A percentile compares a stretch with the other conserved stretches of the same genome.
phyloP scores from a whole-genome alignment of 371 early-diverging fungal species.

The Quaeritorhiza haematococci region DNA sequence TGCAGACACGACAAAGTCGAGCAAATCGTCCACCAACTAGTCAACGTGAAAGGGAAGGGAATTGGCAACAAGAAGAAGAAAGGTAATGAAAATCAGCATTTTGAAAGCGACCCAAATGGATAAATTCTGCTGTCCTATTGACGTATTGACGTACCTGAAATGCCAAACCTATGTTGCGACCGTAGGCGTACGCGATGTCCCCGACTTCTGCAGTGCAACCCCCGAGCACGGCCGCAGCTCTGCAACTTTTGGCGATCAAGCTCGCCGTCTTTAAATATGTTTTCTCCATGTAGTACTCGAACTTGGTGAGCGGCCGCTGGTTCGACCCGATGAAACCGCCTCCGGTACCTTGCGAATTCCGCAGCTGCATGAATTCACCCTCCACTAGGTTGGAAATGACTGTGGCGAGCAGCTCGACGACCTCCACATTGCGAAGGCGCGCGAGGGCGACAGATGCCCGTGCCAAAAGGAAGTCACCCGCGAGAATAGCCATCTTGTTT shows the following conservation, averaged over 20 bases:
- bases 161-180: conserved; percentile 84
- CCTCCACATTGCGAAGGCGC: conserved; percentile 76
- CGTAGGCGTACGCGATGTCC: conserved; percentile 76
- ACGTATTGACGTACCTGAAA: conserved; percentile 83
- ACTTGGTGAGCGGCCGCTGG: conserved; percentile 30
- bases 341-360: conserved; percentile 41
- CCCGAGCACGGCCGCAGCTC: conserved; percentile 81
- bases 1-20: conserved; percentile 77
- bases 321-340: background rate
- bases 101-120: too few species aligned
- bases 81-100: too few species aligned
- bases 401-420: conserved; percentile 87
- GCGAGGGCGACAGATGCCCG: conserved; percentile 89
- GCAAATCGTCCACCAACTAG: conserved; percentile 86
- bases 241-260: conserved; percentile 89
- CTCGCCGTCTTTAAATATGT: conserved; percentile 93
- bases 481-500: conserved; percentile 94
- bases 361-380: conserved; percentile 94
- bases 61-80: too few species aligned
- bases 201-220: conserved; percentile 64
- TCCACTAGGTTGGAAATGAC: conserved; percentile 90
- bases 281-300: conserved; percentile 89
- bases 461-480: conserved; percentile 90
- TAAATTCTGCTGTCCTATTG: too few species aligned
- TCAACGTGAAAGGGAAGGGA: background rate